Conservation (phyloP, 1,139 yeast species). For the Kodamaea alishanica region DNA sequence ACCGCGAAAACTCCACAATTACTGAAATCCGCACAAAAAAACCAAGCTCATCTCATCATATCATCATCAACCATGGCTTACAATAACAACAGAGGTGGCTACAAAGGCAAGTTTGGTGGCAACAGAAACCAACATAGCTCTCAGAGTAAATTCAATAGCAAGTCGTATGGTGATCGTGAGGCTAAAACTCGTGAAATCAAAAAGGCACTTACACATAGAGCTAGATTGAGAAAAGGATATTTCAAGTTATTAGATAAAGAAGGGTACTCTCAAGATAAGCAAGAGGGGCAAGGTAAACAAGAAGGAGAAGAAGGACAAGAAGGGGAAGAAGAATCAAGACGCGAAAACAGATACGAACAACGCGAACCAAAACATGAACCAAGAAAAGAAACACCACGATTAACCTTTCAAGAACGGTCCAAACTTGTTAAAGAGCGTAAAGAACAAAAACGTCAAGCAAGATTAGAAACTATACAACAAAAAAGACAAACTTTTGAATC, state of each 20-base stretch:
- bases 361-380: constrained; percentile 18
- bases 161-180: constrained; percentile 37
- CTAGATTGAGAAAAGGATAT: constrained; percentile 79
- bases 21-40: neutral
- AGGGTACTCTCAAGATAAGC: constrained; percentile 40
- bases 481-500: constrained; percentile 15
- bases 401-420: constrained; percentile 46
- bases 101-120: neutral
- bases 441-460: constrained; percentile 26
- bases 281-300: constrained; percentile 7
- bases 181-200: constrained; percentile 59
- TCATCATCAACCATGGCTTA: constrained; percentile 1
- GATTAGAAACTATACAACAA: constrained; percentile 21
- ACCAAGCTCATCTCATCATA: neutral
- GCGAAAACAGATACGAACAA: constrained; percentile 20
- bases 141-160: constrained; percentile 12
- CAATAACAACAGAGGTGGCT: constrained; percentile 4
- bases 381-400: constrained; percentile 6
- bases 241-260: constrained; percentile 76
- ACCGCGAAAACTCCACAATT: no score
- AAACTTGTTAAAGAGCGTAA: constrained; percentile 32
- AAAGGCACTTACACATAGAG: constrained; percentile 71
- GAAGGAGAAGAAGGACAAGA: constrained; percentile 6
- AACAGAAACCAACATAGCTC: no score
- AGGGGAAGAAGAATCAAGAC: constrained; percentile 22